Evolutionary conservation across 495 filamentous ascomycete genomes (phyloP).

Genomic region (Penicillium verhagenii): DNA sequence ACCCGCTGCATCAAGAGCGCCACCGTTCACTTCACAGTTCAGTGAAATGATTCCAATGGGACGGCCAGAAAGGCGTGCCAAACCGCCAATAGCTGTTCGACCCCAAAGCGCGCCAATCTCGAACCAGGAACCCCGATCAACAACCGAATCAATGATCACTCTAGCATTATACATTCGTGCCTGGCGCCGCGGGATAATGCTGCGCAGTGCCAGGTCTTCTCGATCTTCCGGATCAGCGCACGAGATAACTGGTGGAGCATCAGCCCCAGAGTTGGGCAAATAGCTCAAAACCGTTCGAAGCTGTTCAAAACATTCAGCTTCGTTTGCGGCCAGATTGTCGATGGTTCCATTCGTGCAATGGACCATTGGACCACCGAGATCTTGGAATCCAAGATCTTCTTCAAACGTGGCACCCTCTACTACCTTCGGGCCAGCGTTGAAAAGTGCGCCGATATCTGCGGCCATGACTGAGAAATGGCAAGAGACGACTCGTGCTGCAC

Average conservation of each 20-base stretch:
- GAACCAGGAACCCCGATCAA: constrained; percentile 57
- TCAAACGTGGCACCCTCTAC: constrained; percentile 61
- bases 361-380: constrained; percentile 55
- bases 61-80: constrained; percentile 54
- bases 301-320: constrained; percentile 60
- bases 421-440: constrained; percentile 64
- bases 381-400: constrained; percentile 55
- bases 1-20: constrained; percentile 58
- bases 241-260: constrained; percentile 48
- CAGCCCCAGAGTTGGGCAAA: constrained; percentile 54
- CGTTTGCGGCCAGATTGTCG: constrained; percentile 60
- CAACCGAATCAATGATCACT: constrained; percentile 54
- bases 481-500: constrained; percentile 57
- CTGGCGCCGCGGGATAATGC: constrained; percentile 55
- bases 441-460: constrained; percentile 57
- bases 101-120: constrained; percentile 64
- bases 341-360: constrained; percentile 67
- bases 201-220: constrained; percentile 46
- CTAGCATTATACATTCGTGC: constrained; percentile 60
- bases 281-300: constrained; percentile 54
- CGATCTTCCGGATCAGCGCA: constrained; percentile 49
- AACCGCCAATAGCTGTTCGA: constrained; percentile 56
- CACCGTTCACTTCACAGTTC: constrained; percentile 60
- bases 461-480: constrained; percentile 69
- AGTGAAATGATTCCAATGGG: constrained; percentile 57